Base-by-base conservation (phyloP, 176 grass and related monocot species). In the Hordeum vulgare region DNA sequence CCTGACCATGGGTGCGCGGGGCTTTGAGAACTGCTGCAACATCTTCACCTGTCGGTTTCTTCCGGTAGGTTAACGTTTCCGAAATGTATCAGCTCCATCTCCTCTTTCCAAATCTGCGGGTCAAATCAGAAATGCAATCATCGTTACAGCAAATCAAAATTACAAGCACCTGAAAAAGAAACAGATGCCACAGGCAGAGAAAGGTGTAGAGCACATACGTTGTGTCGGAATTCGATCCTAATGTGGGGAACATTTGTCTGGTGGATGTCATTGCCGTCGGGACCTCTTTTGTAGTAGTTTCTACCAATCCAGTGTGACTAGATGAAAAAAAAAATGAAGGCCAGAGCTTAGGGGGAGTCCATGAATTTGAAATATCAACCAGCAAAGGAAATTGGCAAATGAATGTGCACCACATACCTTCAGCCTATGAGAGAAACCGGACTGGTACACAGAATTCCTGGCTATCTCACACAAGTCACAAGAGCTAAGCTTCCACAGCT, bases 241-340 rank as follows among this genome's bases (percentile, higher is more conserved):
- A 97, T 97, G 71, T 90, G 95, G 49, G 95, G 92, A 79, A 97
- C 95, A 84, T 97, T 97, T 71, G 95, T 97, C 82, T 84, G 89
- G 79, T 91, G 92, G 78, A 97, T 94, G 66, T 97, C 86, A 73
- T 94, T 93, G 28, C 92, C 92, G 17, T 93, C 90, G 51, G 89
- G 95, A 25, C 90, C 90, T 87, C 95, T 87, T 34, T 40, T 93
- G 2, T 93, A 97, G 90, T 97, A 97, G 76, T 88, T 93, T 84
- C 85, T 90, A 41, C 91, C 91, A 64, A 97, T 97, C 95, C 95
- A 97, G 76, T 94, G 92, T 49, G 92, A 94, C 92, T 94, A 77
- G 4, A 71, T 28, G 77, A 62, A 78, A 66, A 21, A 88, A 24
- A 73, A 8, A 89, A n/a, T n/a, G n/a, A n/a, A 56, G 15, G 78